These are phyloP conservation scores for Entophlyctis helioformis DNA, from an alignment of 192 early-diverging fungal species.

Conservation along the genomic window DNA sequence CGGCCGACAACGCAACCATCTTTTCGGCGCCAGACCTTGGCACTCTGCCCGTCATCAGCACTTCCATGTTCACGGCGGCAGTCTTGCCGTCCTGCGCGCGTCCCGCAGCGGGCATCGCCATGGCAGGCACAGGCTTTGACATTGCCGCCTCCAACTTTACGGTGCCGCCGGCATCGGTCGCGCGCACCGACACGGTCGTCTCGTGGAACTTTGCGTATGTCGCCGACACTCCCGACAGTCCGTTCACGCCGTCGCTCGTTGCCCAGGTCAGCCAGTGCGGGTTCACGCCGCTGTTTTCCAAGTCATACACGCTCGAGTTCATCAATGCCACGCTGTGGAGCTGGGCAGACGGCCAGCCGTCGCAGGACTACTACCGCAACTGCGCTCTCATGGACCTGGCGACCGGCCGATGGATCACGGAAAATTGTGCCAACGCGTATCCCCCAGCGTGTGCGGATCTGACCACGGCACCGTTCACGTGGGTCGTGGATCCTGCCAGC, in stretches of 20 bases:
- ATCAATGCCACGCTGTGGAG: slow-evolving; percentile 7
- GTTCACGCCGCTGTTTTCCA: slow-evolving; percentile 5
- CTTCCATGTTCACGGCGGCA: not conserved
- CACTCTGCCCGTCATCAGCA: slow-evolving; percentile 1
- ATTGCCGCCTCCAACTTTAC: not conserved
- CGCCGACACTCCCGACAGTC: not conserved
- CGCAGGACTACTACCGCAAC: not conserved
- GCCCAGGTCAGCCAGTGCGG: slow-evolving; percentile 2
- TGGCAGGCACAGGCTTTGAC: slow-evolving; percentile 9
- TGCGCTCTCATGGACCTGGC: slow-evolving; percentile 4
- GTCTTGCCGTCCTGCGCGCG: slow-evolving; percentile 2
- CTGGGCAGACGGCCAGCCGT: slow-evolving; percentile 4
- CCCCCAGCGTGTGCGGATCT: not conserved
- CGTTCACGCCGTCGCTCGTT: slow-evolving; percentile 2
- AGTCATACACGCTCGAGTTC: not conserved
- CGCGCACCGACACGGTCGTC: not conserved
- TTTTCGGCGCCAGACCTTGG: not conserved
- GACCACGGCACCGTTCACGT: not conserved
- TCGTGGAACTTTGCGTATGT: slow-evolving; percentile 8
- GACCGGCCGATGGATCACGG: slow-evolving; percentile 5
- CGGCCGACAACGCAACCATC: slow-evolving; percentile 1
- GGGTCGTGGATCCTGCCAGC: not conserved
- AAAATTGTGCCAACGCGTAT: not conserved
- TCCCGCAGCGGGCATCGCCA: slow-evolving; percentile 3
- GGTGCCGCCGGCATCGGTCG: not conserved